These are phyloP conservation scores for Sicyos edulis DNA, from an alignment of 306 rosid species.

Conservation along the genomic window DNA sequence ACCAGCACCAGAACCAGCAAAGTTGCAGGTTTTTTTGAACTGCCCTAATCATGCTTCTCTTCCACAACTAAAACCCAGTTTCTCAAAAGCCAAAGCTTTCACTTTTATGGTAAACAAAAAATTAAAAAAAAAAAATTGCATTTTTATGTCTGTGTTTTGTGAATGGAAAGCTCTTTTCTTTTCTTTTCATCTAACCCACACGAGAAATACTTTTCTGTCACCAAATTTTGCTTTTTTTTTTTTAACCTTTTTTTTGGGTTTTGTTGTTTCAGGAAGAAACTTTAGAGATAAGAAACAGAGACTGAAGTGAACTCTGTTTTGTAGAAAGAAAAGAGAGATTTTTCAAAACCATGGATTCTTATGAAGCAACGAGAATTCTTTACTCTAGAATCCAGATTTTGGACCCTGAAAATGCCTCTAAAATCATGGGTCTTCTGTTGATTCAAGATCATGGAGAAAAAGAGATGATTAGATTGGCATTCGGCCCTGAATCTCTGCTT, in stretches of 20 bases:
- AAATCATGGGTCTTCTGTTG: conserved; percentile 88
- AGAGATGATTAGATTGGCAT: conserved; percentile 94
- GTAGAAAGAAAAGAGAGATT: conserved; percentile 48
- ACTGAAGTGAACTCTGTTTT: conserved; percentile 29
- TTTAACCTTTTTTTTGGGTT: conserved; percentile 37
- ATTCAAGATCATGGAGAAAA: conserved; percentile 95
- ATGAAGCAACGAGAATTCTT: conserved; percentile 84
- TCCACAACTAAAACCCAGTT: neutral
- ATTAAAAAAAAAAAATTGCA: neutral
- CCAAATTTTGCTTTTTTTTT: conserved; percentile 32
- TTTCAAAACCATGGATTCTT: conserved; percentile 60
- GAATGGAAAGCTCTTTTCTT: neutral
- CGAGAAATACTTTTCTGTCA: conserved; percentile 64
- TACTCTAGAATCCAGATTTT: conserved; percentile 78
- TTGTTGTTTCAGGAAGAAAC: conserved; percentile 74
- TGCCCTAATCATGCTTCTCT: neutral
- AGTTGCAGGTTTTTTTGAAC: conserved; percentile 13
- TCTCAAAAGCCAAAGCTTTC: conserved; percentile 41
- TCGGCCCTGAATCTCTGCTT: conserved; percentile 81
- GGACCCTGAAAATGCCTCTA: conserved; percentile 98
- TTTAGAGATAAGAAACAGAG: conserved; percentile 31
- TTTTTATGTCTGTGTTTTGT: conserved; percentile 10
- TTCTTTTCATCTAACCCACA: conserved; percentile 63
- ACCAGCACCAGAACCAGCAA: neutral
- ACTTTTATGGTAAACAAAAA: conserved; percentile 38